phyloP scores from a whole-genome alignment of 495 filamentous ascomycete species.

The Viridothelium virens region DNA sequence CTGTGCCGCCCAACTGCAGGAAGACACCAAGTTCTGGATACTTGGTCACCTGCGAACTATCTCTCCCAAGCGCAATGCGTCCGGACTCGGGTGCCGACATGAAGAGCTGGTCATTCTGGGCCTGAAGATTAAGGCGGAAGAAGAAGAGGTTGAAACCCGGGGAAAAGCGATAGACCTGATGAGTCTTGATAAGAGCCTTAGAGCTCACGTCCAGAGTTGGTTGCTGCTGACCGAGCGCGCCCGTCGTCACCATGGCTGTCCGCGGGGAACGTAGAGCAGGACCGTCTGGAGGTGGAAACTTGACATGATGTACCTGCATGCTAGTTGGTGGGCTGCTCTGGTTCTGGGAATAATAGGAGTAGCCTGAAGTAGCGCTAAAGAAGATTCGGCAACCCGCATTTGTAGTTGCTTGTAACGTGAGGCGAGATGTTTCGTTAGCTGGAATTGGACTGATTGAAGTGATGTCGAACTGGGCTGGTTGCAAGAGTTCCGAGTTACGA shows the following conservation, averaged over 20 bases:
- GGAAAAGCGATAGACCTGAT: slow-evolving; percentile 50
- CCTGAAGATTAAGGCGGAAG: not conserved
- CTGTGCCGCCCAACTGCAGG: slow-evolving; percentile 59
- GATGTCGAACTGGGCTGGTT: slow-evolving; percentile 52
- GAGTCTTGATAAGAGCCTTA: slow-evolving; percentile 22
- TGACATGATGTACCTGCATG: slow-evolving; percentile 94
- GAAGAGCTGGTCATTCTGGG: slow-evolving; percentile 57
- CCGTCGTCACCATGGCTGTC: slow-evolving; percentile 22
- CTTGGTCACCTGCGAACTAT: slow-evolving; percentile 32
- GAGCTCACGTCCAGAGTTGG: slow-evolving; percentile 34
- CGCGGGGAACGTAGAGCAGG: not conserved
- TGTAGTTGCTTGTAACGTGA: slow-evolving; percentile 86
- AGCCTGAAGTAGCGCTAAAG: slow-evolving; percentile 77
- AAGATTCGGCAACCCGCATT: slow-evolving; percentile 86
- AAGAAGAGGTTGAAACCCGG: slow-evolving; percentile 66
- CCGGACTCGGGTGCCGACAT: slow-evolving; percentile 81
- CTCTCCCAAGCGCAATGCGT: slow-evolving; percentile 53
- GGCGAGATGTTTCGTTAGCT: slow-evolving; percentile 66
- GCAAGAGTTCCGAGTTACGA: slow-evolving; percentile 54
- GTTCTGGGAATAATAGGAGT: slow-evolving; percentile 52
- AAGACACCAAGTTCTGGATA: slow-evolving; percentile 66
- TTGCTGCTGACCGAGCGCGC: slow-evolving; percentile 27
- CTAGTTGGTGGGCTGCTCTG: slow-evolving; percentile 66
- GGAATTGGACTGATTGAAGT: slow-evolving; percentile 79
- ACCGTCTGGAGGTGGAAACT: slow-evolving; percentile 65